Evolutionary conservation across 441 rosid species (phyloP), one percentile per base, ranked within the genome.

Genomic region (Omphalea diandra): DNA sequence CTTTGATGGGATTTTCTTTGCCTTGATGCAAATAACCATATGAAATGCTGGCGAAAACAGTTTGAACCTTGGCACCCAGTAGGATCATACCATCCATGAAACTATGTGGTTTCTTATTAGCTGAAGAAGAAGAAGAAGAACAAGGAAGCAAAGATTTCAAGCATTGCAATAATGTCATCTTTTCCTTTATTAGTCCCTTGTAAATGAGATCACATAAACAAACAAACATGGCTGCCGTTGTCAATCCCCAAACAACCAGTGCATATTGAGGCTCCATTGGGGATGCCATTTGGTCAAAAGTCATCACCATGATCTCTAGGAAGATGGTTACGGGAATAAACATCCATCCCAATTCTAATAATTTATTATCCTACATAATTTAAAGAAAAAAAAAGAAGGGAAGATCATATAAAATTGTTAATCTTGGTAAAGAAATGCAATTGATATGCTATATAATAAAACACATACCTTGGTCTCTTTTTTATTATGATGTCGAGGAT

Each of bases 71-170:
- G 14, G 41, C 63, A 18, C 43, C 40, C 1, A n/a, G 6, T 18
- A 58, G 26, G 15, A 32, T n/a, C 3, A 58, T 32, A 7, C 26
- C 41, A 32, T 58, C 63, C 10, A 33, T 3, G 5, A 32, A 33
- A 12, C 41, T 33, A 58, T 33, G 33, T 31, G 63, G 63, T 5
- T n/a, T 58, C 41, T 33, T 33, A 58, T 29, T 29, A 27, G 3
- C 9, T 26, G 59, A 9, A 4, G 71, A 68, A 41, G 54, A 68
- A 56, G 59, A 9, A 4, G 71, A 68, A 41, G 54, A 68, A 56
- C 41, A 68, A 6, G 63, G 71, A 68, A 68, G 4, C 55, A 68
- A 5, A 29, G 63, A 68, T 56, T 68, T 68, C 63, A 68, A 56
- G 11, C 63, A 68, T 43, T 68, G 63, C 3, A 68, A 26, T 29